A percentile compares a stretch with the other conserved stretches of the same genome.
phyloP scores from a whole-genome alignment of 2,329 filamentous ascomycete species.

The Fusarium anthophilum region DNA sequence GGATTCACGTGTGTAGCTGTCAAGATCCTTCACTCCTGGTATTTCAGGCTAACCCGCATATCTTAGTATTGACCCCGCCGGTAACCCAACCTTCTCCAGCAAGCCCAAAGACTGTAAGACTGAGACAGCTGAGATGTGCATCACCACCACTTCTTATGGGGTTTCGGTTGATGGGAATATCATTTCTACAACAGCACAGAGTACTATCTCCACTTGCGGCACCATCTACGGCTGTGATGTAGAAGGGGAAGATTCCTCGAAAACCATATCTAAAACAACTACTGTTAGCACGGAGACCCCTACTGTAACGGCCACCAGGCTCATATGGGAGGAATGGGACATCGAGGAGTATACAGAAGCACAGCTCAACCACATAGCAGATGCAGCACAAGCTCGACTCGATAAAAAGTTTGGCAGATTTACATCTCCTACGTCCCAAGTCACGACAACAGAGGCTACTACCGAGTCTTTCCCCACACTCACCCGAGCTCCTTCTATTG shows the following conservation, averaged over 20 bases:
- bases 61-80: background rate
- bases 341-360: background rate
- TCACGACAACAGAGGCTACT: background rate
- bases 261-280: background rate
- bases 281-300: background rate
- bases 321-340: background rate
- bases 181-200: background rate
- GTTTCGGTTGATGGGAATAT: background rate
- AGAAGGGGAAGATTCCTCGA: background rate
- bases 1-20: background rate
- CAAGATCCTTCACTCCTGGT: background rate
- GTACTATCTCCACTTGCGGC: background rate
- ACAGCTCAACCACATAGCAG: background rate
- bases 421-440: rapidly evolving
- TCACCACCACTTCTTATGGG: background rate
- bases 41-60: background rate
- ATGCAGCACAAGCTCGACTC: background rate
- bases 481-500: background rate
- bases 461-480: background rate
- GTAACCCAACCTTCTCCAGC: background rate
- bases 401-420: background rate
- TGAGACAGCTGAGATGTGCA: background rate
- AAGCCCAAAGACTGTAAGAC: background rate
- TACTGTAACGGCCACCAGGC: background rate
- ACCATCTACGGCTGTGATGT: background rate